Evolutionary conservation across 2,329 filamentous ascomycete genomes (phyloP).

Genomic region (Penicillium sp.): DNA sequence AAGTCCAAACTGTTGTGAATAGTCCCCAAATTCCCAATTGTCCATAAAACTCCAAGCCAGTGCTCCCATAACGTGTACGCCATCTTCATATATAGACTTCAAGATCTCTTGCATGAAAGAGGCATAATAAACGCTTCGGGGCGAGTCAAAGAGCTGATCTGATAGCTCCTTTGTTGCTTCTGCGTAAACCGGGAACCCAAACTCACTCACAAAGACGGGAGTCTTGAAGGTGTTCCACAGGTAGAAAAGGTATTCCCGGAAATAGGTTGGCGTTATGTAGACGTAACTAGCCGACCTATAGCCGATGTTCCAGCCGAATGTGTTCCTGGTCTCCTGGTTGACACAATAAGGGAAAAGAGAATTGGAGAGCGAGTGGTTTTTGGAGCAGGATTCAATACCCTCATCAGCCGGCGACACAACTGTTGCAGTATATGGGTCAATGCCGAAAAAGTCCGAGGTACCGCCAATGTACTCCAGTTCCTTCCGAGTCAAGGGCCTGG

Average conservation of each 20-base stretch:
- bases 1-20: conserved; percentile 50
- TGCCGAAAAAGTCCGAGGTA: conserved; percentile 53
- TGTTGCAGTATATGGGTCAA: conserved; percentile 56
- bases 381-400: conserved; percentile 47
- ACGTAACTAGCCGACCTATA: conserved; percentile 52
- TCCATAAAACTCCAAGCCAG: conserved; percentile 52
- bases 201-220: conserved; percentile 49
- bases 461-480: conserved; percentile 49
- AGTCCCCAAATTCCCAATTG: conserved; percentile 55
- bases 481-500: conserved; percentile 43
- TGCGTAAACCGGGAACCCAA: conserved; percentile 53
- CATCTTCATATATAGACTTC: conserved; percentile 54
- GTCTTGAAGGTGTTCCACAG: conserved; percentile 55
- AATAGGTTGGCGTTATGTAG: conserved; percentile 51
- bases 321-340: conserved; percentile 43
- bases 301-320: conserved; percentile 55
- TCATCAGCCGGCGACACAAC: conserved; percentile 48
- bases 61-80: conserved; percentile 51
- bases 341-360: conserved; percentile 52
- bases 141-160: conserved; percentile 52
- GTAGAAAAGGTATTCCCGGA: conserved; percentile 51
- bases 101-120: conserved; percentile 52
- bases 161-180: conserved; percentile 43
- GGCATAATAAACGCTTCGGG: conserved; percentile 52
- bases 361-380: conserved; percentile 39